Conservation (phyloP, 805 yeast genomes). For the Kodamaea leandrae region DNA sequence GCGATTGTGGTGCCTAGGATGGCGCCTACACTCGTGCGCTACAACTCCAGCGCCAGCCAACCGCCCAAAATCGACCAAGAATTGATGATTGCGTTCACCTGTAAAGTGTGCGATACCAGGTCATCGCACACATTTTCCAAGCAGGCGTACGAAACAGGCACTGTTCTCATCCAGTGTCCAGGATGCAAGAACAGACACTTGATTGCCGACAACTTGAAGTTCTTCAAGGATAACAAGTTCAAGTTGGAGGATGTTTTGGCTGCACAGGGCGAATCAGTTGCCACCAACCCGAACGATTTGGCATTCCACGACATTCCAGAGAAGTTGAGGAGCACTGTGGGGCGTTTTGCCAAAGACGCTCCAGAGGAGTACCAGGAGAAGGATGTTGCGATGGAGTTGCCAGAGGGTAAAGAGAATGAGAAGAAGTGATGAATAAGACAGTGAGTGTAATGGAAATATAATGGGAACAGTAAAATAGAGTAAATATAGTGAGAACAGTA, state of each 20-base stretch:
- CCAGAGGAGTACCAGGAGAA: slow-evolving; percentile 38
- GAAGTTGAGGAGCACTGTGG: slow-evolving; percentile 46
- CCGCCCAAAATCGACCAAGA: too few species aligned
- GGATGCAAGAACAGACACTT: slow-evolving; percentile 84
- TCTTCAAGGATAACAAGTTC: slow-evolving; percentile 73
- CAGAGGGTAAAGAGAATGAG: slow-evolving; percentile 2
- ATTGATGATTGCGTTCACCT: slow-evolving; percentile 86
- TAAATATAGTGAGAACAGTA: too few species aligned
- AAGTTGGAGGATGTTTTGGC: slow-evolving; percentile 77
- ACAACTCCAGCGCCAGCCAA: slow-evolving; percentile 27
- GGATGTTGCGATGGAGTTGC: slow-evolving; percentile 9
- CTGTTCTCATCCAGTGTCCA: slow-evolving; percentile 89
- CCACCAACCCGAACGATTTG: slow-evolving; percentile 63
- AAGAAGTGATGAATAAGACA: too few species aligned
- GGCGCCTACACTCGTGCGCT: too few species aligned
- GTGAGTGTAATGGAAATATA: too few species aligned
- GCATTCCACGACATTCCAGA: slow-evolving; percentile 69
- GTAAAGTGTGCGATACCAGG: slow-evolving; percentile 79
- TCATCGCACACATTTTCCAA: slow-evolving; percentile 90
- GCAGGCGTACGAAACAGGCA: slow-evolving; percentile 84
- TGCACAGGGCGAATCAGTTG: slow-evolving; percentile 73
- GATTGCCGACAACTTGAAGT: slow-evolving; percentile 72
- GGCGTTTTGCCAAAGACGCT: slow-evolving; percentile 68
- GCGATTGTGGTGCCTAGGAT: too few species aligned
- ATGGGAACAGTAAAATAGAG: too few species aligned